phyloP scores from a whole-genome alignment of 345 rosid genomes.

The Arabidopsis arenosa region DNA sequence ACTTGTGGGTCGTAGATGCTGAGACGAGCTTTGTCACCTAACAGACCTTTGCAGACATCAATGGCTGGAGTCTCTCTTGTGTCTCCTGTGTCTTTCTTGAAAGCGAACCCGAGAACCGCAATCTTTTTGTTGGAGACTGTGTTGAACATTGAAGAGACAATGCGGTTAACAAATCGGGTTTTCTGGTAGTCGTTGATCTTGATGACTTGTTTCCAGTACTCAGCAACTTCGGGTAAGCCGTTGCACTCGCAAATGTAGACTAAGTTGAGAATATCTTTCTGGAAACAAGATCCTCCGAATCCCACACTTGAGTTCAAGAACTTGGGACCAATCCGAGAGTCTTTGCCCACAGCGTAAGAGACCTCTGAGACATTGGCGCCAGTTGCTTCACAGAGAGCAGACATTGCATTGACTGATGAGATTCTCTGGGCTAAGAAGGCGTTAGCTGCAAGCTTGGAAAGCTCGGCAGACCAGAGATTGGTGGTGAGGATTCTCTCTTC shows the following conservation, averaged over 20 bases:
- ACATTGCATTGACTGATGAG: conserved; percentile 92
- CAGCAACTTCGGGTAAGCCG: conserved; percentile 91
- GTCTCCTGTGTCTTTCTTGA: conserved; percentile 94
- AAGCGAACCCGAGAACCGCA: conserved; percentile 81
- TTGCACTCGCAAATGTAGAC: conserved; percentile 95
- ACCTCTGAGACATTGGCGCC: conserved; percentile 86
- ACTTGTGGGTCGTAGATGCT: conserved; percentile 96
- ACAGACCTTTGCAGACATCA: conserved; percentile 89
- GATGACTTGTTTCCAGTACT: conserved; percentile 96
- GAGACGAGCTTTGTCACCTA: conserved; percentile 85
- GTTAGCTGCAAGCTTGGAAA: conserved; percentile 93
- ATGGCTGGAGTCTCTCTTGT: conserved; percentile 93
- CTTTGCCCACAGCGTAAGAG: conserved; percentile 78
- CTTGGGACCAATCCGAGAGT: conserved; percentile 82
- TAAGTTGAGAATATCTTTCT: conserved; percentile 84
- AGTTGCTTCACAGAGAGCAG: conserved; percentile 90
- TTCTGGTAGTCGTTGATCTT: conserved; percentile 93
- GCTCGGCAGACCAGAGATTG: conserved; percentile 96
- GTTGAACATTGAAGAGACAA: conserved; percentile 91
- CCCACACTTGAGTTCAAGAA: conserved; percentile 91
- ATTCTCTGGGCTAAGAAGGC: conserved; percentile 94
- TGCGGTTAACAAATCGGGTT: conserved; percentile 82
- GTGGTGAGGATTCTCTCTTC: conserved; percentile 80
- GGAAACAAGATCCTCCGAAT: conserved; percentile 92
- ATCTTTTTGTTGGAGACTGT: conserved; percentile 83